A percentile compares a stretch with the other conserved stretches of the same genome.
These are phyloP conservation scores for Syncephalis fuscata DNA, from an alignment of 371 early-diverging fungal species.

Conservation along the genomic window DNA sequence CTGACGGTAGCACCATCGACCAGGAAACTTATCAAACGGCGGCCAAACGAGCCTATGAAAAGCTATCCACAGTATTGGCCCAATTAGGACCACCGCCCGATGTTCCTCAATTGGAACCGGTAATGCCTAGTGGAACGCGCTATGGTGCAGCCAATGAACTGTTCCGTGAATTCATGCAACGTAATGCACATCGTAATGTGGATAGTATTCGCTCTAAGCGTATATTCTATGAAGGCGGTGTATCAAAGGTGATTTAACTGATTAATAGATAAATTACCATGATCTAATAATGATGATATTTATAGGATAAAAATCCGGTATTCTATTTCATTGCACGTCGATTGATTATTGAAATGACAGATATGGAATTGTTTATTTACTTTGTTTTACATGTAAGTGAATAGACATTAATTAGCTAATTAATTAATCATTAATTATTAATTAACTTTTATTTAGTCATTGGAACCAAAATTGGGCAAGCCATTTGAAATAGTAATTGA, in stretches of 20 bases:
- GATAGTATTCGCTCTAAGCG: slow-evolving; percentile 43
- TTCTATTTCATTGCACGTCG: slow-evolving; percentile 72
- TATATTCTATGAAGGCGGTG: slow-evolving; percentile 64
- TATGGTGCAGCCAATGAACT: slow-evolving; percentile 22
- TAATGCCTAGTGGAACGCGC: slow-evolving; percentile 18
- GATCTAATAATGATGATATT: no score
- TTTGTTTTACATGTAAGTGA: slow-evolving; percentile 48
- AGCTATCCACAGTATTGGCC: slow-evolving; percentile 63
- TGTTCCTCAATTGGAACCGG: slow-evolving; percentile 14
- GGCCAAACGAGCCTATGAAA: slow-evolving; percentile 39
- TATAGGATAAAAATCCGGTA: slow-evolving; percentile 30
- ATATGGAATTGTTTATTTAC: slow-evolving; percentile 67
- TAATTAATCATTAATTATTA: no score
- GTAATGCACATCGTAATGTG: slow-evolving; percentile 44
- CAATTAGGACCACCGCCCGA: slow-evolving; percentile 73
- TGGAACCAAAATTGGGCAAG: slow-evolving; percentile 35
- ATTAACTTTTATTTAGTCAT: slow-evolving; percentile 12
- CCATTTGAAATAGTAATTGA: slow-evolving; percentile 70
- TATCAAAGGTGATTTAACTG: slow-evolving; percentile 44
- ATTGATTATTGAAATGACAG: slow-evolving; percentile 52
- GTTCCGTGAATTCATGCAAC: slow-evolving; percentile 65
- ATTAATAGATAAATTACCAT: no score
- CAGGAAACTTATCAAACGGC: slow-evolving; percentile 15
- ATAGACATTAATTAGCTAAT: no score
- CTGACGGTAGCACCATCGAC: slow-evolving; percentile 5